Base-by-base conservation (phyloP, 2,329 filamentous ascomycete species). In the Botrytis elliptica region DNA sequence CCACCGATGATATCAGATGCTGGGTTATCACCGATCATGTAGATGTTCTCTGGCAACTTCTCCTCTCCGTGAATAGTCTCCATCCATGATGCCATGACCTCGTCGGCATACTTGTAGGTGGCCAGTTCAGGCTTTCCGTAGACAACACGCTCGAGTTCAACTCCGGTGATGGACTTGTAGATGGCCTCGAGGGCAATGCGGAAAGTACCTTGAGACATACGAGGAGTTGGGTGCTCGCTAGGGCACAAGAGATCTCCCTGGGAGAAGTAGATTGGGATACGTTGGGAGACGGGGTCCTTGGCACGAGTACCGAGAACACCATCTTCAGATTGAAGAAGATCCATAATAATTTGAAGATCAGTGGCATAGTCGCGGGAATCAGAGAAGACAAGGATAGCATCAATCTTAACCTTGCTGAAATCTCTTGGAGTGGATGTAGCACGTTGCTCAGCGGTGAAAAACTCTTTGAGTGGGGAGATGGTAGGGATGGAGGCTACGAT, bases 31-130 rank as follows among this genome's bases (percentile, higher is more conserved):
- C 91, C 91, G 72, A 93, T 85, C 91, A 93, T 93, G 86, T 93
- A 93, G 81, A 93, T 86, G 83, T 92, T 91, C 81, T 88, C 82
- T 57, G 72, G 72, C 22, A 73, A 49, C 40, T 65, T 63, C 20
- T 63, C 72, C 82, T 93, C 91, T 80, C 89, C 89, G 85, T 94
- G 91, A 77, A 94, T 88, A 78, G 89, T 85, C 78, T 91, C 91
- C 91, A 93, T 93, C 91, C 91, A 94, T 70, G 86, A 87, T 46
- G 88, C 85, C 75, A 94, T 86, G 29, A 93, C 88, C 82, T 92
- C 90, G 78, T 93, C 91, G 76, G 91, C 92, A 83, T 92, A 93
- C 84, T 91, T 92, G 87, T 93, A 93, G n/a, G 91, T 93, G 8
- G 91, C 91, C 74, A 89, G 79, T 81, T 93, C 91, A 40, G 91